Base-by-base conservation (phyloP, 805 yeast genomes). In the Kodamaea nitidulidarum region DNA sequence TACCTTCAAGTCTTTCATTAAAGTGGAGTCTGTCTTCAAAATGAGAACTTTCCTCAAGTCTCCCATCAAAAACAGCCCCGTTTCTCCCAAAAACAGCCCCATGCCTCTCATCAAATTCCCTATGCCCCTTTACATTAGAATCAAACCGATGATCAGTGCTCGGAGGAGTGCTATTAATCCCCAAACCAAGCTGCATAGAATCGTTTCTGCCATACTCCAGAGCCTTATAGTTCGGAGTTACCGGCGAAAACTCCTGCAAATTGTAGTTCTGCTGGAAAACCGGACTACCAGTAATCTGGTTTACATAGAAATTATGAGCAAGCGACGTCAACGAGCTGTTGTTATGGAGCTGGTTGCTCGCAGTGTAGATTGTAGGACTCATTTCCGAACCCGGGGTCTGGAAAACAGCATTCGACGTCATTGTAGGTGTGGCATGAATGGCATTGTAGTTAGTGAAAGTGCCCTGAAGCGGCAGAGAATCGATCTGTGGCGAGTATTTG, bases 331-430 rank as follows among this genome's bases (percentile, higher is more conserved):
- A 30, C n/a, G 29, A 22, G 7, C 27, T 27, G 15, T 18, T 15
- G 29, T 36, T 36, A 18, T n/a, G n/a, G n/a, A 30, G 30, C 21
- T 30, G 25, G 25, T 31, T 36, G 14, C 25, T 11, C 15, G 32
- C 15, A 12, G 21, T 36, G 30, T 17, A 30, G 25, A 31, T 17
- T 15, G 28, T 35, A 3, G 42, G 42, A 17, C 42, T 39, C 38
- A 35, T 25, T 36, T 39, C 42, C 7, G 42, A 39, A 15, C 30
- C 34, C 15, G 42, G 42, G 5, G 42, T 39, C 15, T 32, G 42
- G 27, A 39, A 39, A 17, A 39, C 30, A 15, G 34, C 42, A 20
- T 20, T 28, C 30, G 30, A 33, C 26, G 30, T 30, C 15, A 39
- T 9, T 7, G 34, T 29, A 12, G 42, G 42, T 3, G 38, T 39